phyloP scores from a whole-genome alignment of 2,329 filamentous ascomycete species.

The Exophiala spinifera region DNA sequence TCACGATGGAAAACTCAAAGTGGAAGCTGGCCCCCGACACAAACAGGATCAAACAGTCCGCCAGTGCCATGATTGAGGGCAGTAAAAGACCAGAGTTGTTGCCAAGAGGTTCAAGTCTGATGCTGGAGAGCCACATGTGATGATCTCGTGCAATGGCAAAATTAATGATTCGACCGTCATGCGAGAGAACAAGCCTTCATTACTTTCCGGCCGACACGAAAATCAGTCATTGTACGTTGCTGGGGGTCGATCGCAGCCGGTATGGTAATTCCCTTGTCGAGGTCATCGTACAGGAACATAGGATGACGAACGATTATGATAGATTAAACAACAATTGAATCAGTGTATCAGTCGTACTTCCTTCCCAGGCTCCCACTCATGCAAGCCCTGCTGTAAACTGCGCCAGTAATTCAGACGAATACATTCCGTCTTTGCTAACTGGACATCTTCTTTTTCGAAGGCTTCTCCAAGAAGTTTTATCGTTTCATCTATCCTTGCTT shows the following conservation, averaged over 20 bases:
- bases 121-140: conserved; percentile 4
- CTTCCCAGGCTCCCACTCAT: conserved; percentile 80
- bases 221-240: no score
- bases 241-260: neutral
- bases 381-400: conserved; percentile 75
- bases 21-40: conserved; percentile 19
- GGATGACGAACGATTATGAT: conserved; percentile 3
- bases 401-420: conserved; percentile 85
- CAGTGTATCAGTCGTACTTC: conserved; percentile 56
- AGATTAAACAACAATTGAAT: conserved; percentile 17
- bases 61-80: conserved; percentile 5
- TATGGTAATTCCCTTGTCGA: neutral
- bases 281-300: neutral
- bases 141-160: neutral
- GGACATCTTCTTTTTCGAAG: conserved; percentile 65
- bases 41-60: conserved; percentile 5
- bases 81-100: conserved; percentile 6
- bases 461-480: conserved; percentile 61
- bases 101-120: conserved; percentile 16
- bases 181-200: no score
- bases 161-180: no score
- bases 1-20: conserved; percentile 10
- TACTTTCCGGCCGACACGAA: no score
- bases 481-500: conserved; percentile 61
- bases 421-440: conserved; percentile 66